These are phyloP conservation scores for Poterioochromonas sp. DNA, from an alignment of 352 stramenopile genomes.

Conservation along the genomic window DNA sequence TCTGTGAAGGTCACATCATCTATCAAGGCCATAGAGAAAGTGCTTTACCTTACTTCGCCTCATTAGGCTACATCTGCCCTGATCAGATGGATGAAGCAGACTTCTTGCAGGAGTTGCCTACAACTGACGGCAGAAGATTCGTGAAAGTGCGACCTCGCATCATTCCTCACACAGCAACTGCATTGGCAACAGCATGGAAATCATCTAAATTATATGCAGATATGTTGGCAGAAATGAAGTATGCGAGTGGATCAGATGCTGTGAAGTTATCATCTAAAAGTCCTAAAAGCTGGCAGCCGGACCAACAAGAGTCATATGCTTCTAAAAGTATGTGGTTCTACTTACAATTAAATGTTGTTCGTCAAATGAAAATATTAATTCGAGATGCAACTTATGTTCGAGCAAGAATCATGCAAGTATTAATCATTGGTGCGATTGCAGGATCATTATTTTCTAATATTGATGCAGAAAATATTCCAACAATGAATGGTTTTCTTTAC, in stretches of 20 bases:
- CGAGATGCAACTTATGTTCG: constrained; percentile 42
- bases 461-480: constrained; percentile 42
- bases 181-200: constrained; percentile 33
- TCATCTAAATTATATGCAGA: neutral
- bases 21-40: constrained; percentile 70
- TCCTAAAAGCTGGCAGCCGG: neutral
- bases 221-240: constrained; percentile 6
- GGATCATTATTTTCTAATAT: constrained; percentile 28
- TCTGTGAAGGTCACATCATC: constrained; percentile 81
- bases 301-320: neutral
- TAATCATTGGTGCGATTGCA: constrained; percentile 40
- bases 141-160: constrained; percentile 33
- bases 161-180: constrained; percentile 8
- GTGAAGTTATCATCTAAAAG: neutral
- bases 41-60: constrained; percentile 74
- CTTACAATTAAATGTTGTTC: neutral
- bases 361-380: neutral
- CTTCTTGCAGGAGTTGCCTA: constrained; percentile 61
- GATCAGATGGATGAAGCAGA: constrained; percentile 64
- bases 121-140: constrained; percentile 47
- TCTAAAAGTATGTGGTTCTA: constrained; percentile 11
- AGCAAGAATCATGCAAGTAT: constrained; percentile 53
- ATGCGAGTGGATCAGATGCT: neutral
- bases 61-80: constrained; percentile 56
- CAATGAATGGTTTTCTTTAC: constrained; percentile 69